These are phyloP conservation scores for Xylariomycetidae sp. DNA, from an alignment of 2,329 filamentous ascomycete species.

Conservation along the genomic window DNA sequence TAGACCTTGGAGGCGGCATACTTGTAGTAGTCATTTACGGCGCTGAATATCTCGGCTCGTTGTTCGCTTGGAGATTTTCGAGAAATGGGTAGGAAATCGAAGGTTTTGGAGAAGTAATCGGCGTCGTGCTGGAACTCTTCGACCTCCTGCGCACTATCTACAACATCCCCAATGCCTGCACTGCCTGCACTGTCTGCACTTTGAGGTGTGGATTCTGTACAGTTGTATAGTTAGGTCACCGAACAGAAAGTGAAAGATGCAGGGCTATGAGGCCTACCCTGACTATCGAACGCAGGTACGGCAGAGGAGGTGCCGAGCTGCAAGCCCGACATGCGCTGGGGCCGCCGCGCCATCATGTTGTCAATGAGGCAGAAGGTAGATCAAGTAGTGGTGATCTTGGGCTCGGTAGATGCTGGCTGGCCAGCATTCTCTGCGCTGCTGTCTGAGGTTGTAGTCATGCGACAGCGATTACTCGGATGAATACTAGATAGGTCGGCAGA, in stretches of 20 bases:
- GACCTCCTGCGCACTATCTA: too few species aligned
- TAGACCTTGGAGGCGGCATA: conserved; percentile 45
- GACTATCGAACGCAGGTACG: conserved; percentile 11
- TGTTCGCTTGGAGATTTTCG: conserved; percentile 46
- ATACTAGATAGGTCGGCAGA: too few species aligned
- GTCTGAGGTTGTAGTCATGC: conserved; percentile 7
- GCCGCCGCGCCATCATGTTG: conserved; percentile 14
- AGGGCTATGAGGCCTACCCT: conserved; percentile 15
- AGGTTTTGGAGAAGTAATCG: conserved; percentile 76
- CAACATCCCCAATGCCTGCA: too few species aligned
- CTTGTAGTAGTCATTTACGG: conserved; percentile 62
- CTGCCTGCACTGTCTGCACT: too few species aligned
- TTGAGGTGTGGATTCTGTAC: too few species aligned
- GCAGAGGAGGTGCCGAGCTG: conserved; percentile 11
- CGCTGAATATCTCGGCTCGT: conserved; percentile 61
- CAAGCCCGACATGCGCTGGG: conserved; percentile 11
- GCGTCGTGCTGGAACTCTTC: conserved; percentile 57
- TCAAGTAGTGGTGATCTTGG: conserved; percentile 10
- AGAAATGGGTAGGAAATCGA: conserved; percentile 67
- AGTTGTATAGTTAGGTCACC: too few species aligned
- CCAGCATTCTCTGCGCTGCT: conserved; percentile 21
- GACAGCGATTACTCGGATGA: conserved; percentile 3
- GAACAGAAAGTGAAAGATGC: too few species aligned
- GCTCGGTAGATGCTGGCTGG: conserved; percentile 14
- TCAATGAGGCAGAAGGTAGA: conserved; percentile 4